These are phyloP conservation scores for Colletotrichum eremochloae DNA, from an alignment of 2,329 filamentous ascomycete genomes.

Conservation along the genomic window DNA sequence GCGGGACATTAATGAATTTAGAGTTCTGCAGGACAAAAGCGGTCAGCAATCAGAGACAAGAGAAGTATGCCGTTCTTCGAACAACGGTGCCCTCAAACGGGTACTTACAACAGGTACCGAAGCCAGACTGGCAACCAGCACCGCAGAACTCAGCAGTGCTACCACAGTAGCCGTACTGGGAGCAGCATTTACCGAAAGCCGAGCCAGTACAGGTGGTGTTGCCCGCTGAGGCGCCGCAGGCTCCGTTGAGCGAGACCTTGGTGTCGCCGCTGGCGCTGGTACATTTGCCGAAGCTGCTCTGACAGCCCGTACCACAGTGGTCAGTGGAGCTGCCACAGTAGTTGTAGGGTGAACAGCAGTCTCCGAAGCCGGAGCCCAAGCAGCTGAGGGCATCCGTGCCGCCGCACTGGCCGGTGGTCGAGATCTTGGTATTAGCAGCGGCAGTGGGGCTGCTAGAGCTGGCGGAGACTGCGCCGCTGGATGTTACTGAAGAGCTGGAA, in stretches of 20 bases:
- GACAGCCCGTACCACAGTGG: slow-evolving; percentile 44
- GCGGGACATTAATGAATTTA: neutral
- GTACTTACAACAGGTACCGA: slow-evolving; percentile 33
- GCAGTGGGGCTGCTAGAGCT: slow-evolving; percentile 16
- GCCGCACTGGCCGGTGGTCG: slow-evolving; percentile 32
- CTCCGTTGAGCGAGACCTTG: slow-evolving; percentile 33
- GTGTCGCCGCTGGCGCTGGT: slow-evolving; percentile 4
- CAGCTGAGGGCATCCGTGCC: slow-evolving; percentile 30
- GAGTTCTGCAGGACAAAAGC: neutral
- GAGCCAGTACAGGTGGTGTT: slow-evolving; percentile 32
- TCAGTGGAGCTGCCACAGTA: slow-evolving; percentile 42
- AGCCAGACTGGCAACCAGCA: slow-evolving; percentile 34
- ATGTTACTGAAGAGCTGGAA: neutral
- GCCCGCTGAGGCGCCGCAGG: slow-evolving; percentile 19
- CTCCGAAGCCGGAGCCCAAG: slow-evolving; percentile 37
- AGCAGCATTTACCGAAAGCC: slow-evolving; percentile 43
- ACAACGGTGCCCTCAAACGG: slow-evolving; percentile 13
- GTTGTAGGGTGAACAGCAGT: slow-evolving; percentile 44
- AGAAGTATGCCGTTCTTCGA: neutral
- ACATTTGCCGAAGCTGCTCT: slow-evolving; percentile 42
- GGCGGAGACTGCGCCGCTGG: neutral
- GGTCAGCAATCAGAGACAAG: neutral
- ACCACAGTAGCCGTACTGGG: slow-evolving; percentile 44
- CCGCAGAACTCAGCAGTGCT: slow-evolving; percentile 41
- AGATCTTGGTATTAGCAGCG: slow-evolving; percentile 30